These are phyloP conservation scores for Fusarium sp. DNA, from an alignment of 2,329 filamentous ascomycete species.

Conservation along the genomic window DNA sequence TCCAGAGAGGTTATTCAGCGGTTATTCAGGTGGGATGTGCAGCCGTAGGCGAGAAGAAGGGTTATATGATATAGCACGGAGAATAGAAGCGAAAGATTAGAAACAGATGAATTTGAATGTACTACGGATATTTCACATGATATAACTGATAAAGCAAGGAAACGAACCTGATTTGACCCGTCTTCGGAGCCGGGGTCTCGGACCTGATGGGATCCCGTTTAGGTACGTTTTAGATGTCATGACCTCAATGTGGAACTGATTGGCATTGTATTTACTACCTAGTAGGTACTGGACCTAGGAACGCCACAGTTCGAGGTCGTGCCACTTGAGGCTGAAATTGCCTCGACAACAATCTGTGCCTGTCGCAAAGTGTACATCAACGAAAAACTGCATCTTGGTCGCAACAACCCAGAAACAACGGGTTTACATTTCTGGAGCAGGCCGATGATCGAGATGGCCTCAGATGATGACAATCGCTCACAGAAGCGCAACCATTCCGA, in stretches of 20 bases:
- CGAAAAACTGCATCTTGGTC: slow-evolving; percentile 6
- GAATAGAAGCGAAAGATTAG: neutral
- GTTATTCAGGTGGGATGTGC: neutral
- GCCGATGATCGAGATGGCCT: slow-evolving; percentile 31
- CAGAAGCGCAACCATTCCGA: slow-evolving; percentile 66
- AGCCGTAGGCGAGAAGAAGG: neutral
- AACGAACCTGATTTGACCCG: neutral
- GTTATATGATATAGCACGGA: neutral
- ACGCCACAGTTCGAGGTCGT: slow-evolving; percentile 35
- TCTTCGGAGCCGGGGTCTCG: slow-evolving; percentile 31
- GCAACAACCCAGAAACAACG: neutral
- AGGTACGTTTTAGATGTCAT: slow-evolving; percentile 13
- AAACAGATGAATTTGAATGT: neutral
- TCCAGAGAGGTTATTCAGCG: neutral
- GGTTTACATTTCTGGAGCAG: neutral
- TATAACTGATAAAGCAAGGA: slow-evolving; percentile 4
- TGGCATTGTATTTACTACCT: neutral
- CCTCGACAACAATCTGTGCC: slow-evolving; percentile 19
- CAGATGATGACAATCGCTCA: slow-evolving; percentile 48
- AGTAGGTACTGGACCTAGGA: neutral
- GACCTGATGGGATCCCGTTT: slow-evolving; percentile 25
- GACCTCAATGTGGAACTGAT: slow-evolving; percentile 38
- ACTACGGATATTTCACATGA: slow-evolving; percentile 3
- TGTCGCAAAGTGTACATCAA: slow-evolving; percentile 19
- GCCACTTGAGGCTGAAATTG: slow-evolving; percentile 43